Evolutionary conservation across 108 stramenopile genomes (phyloP), one percentile per base, ranked within the genome.

Genomic region (Skeletonema marinoi): DNA sequence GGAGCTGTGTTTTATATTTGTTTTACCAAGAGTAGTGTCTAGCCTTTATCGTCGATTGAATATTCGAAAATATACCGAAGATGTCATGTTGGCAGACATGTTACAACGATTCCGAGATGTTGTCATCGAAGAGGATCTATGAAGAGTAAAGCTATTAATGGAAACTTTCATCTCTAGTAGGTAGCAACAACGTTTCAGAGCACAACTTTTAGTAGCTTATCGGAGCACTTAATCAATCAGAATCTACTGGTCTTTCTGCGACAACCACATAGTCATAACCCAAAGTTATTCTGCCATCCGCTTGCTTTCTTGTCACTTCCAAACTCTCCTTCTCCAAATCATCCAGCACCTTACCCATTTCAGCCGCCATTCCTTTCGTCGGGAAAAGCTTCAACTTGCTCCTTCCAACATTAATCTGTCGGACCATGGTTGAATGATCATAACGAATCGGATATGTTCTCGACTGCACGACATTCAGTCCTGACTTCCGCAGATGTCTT

Each of bases 221-320:
- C 12, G 39, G 31, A 68, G 1, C 21, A 25, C n/a, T 44, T 25
- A 58, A 11, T 6, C 56, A 35, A 41, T 25, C 31, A 42, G 25
- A 25, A 25, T 71, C 21, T 36, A 13, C 60, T 29, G 59, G 33
- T 66, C 81, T 86, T 80, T 94, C 95, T 19, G 95, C 96, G 16
- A 91, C 79, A 38, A 96, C 89, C 14, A 97, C 93, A 74, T 98
- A 98, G 82, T 98, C 98, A 84, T 94, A 97, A 14, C 97, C 97
- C 46, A 97, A 68, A 60, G 78, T 86, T 21, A 97, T 84, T 60
- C 88, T 86, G 30, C 89, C 85, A 73, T 36, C 73, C 31, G 25
- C 65, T 25, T 38, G 32, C 31, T 62, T 64, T 36, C 60, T 60
- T 9, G 88, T 88, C 4, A 91, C 91, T 30, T 77, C 83, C 69